Evolutionary conservation across 108 stramenopile genomes (phyloP).

Genomic region (Pseudonitzschia pungens): DNA sequence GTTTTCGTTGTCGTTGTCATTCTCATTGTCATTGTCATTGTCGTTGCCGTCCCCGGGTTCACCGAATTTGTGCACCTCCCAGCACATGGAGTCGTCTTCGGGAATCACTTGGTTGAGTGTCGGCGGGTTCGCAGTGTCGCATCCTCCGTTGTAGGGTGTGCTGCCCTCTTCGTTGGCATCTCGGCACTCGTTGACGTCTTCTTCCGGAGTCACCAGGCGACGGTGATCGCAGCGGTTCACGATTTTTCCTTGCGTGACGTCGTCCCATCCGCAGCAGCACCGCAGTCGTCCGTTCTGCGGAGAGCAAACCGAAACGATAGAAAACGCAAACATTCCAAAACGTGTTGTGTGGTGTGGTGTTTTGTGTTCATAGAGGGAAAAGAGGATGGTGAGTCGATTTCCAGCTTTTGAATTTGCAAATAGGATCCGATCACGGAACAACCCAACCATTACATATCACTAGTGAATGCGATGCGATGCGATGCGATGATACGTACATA

Average conservation of each 20-base stretch:
- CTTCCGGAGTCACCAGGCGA: constrained; percentile 1
- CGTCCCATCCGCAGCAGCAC: constrained; percentile 17
- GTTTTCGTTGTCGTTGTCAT: background rate
- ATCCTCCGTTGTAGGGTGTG: background rate
- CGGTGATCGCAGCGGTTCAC: constrained; percentile 13
- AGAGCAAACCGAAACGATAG: background rate
- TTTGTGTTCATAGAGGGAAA: too few species aligned
- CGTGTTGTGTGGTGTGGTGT: background rate
- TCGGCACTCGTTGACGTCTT: constrained; percentile 4
- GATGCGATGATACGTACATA: background rate
- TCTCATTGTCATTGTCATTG: background rate
- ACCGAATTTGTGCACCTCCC: constrained; percentile 9
- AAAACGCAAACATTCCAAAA: background rate
- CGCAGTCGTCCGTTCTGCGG: constrained; percentile 3
- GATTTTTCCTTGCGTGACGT: background rate
- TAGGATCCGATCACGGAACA: too few species aligned
- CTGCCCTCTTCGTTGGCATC: constrained; percentile 7
- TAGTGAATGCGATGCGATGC: too few species aligned
- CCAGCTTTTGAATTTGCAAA: too few species aligned
- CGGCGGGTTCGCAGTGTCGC: background rate
- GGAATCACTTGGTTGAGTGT: background rate
- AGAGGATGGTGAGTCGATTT: background rate
- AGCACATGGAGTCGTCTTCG: constrained; percentile 14
- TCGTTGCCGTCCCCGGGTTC: background rate
- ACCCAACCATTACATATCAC: too few species aligned